A percentile compares a stretch with the other conserved stretches of the same genome.
phyloP scores from a whole-genome alignment of 371 early-diverging fungal species.

The Mortierella sp. region DNA sequence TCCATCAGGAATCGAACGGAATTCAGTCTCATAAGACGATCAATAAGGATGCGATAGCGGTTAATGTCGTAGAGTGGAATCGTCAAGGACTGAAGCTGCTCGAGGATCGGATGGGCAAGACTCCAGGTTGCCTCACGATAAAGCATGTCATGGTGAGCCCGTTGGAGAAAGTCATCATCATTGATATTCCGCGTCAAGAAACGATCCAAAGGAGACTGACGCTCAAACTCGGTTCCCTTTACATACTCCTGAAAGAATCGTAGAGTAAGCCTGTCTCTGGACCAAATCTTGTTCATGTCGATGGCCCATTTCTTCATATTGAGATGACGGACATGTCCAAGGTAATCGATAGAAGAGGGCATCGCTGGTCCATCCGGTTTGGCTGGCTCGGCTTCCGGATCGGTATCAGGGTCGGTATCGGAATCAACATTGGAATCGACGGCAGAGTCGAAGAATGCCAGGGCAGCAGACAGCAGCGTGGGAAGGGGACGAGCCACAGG shows the following conservation, averaged over 20 bases:
- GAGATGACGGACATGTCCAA: background rate
- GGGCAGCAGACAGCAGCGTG: background rate
- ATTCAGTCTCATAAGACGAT: conserved; percentile 21
- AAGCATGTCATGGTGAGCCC: too few relatives aligned
- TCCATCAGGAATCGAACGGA: background rate
- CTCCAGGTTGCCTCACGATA: background rate
- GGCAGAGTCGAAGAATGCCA: background rate
- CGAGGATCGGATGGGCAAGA: background rate
- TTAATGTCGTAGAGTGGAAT: background rate
- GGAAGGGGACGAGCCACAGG: too few relatives aligned
- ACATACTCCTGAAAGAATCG: background rate
- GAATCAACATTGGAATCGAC: too few relatives aligned
- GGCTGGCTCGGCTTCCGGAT: too few relatives aligned
- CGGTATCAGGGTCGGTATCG: too few relatives aligned
- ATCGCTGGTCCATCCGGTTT: too few relatives aligned
- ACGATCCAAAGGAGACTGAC: background rate
- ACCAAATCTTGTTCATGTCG: background rate
- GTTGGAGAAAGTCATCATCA: too few relatives aligned
- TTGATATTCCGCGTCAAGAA: background rate
- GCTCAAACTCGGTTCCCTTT: background rate
- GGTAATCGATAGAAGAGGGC: background rate
- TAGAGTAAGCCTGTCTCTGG: background rate
- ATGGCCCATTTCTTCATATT: background rate
- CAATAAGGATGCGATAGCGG: background rate
- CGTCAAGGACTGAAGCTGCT: background rate